phyloP scores from a whole-genome alignment of 2,329 filamentous ascomycete genomes.

The Neofusicoccum umdonicola region DNA sequence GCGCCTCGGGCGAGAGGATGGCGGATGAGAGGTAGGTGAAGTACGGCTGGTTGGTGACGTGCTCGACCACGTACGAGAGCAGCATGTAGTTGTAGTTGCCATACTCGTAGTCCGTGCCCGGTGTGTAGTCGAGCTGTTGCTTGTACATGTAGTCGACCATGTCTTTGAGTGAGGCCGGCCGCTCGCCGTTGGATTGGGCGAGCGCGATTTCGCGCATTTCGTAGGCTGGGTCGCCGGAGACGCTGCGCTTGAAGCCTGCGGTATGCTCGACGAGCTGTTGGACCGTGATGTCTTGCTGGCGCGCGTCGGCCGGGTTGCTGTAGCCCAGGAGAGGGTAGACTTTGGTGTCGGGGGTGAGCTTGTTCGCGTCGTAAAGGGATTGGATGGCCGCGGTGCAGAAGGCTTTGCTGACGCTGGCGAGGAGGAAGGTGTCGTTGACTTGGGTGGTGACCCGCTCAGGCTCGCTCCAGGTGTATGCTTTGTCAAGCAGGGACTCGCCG shows the following conservation, averaged over 20 bases:
- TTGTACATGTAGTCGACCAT: conserved; percentile 24
- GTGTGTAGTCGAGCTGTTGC: conserved; percentile 24
- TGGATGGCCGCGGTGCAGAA: conserved; percentile 25
- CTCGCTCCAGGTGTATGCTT: conserved; percentile 26
- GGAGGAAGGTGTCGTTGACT: conserved; percentile 24
- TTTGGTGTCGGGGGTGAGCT: conserved; percentile 21
- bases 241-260: conserved; percentile 23
- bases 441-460: conserved; percentile 18
- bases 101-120: conserved; percentile 19
- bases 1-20: conserved; percentile 18
- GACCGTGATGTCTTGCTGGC: conserved; percentile 24
- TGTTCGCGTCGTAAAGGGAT: conserved; percentile 20
- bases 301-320: conserved; percentile 21
- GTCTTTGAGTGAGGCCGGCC: conserved; percentile 22
- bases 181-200: conserved; percentile 21
- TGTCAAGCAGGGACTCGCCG: conserved; percentile 23
- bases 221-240: conserved; percentile 23
- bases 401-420: conserved; percentile 26
- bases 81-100: conserved; percentile 26
- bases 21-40: conserved; percentile 21
- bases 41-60: conserved; percentile 22
- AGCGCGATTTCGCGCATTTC: conserved; percentile 22
- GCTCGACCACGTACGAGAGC: conserved; percentile 22
- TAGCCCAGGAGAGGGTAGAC: conserved; percentile 26
- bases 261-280: conserved; percentile 25